Conservation (phyloP, 2,329 filamentous ascomycete genomes). For the Ceratocystis harringtonii region DNA sequence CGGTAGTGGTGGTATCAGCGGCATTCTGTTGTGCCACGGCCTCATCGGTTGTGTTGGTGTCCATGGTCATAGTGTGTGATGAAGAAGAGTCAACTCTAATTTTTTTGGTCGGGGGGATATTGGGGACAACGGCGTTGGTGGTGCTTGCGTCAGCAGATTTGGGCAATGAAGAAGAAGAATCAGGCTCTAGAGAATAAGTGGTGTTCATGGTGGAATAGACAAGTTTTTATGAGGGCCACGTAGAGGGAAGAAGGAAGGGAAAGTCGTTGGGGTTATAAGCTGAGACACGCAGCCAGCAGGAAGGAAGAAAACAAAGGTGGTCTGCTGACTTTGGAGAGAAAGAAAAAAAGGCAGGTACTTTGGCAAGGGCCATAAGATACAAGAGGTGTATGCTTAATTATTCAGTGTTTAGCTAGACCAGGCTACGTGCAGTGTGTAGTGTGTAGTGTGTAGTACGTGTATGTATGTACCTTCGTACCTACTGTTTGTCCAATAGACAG, state of each 20-base stretch:
- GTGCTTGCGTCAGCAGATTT: not conserved
- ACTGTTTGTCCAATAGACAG: not conserved
- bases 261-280: conserved; percentile 11
- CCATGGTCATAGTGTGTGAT: conserved; percentile 8
- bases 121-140: not conserved
- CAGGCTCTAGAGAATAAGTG: conserved; percentile 10
- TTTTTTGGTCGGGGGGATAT: conserved; percentile 1
- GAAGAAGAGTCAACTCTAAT: not conserved
- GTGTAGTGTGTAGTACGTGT: not conserved
- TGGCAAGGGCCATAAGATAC: not conserved
- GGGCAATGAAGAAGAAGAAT: conserved; percentile 5
- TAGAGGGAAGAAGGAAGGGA: not conserved
- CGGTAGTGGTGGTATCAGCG: not conserved
- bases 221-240: not conserved
- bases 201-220: conserved; percentile 13
- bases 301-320: not conserved
- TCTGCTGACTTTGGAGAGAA: conserved; percentile 1
- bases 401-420: not conserved
- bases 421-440: not conserved
- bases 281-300: not conserved
- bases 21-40: not conserved
- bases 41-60: conserved; percentile 5
- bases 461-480: not conserved
- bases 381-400: not conserved
- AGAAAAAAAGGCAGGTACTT: not conserved